Base-by-base conservation (phyloP, 164 flowering plant species). In the Tetracentron sinense region DNA sequence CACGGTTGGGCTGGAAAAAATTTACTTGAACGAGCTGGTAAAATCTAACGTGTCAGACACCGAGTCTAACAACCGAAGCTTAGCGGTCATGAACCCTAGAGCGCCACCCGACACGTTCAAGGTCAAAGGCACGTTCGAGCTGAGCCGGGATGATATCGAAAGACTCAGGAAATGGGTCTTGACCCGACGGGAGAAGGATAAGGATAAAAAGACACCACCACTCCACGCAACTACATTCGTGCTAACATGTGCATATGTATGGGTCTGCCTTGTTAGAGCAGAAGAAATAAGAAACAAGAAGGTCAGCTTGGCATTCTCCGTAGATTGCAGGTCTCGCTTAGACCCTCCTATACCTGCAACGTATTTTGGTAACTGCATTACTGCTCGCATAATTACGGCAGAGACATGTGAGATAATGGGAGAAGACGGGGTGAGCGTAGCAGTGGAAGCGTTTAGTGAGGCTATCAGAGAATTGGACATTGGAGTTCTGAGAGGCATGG, bases 331-430 rank as follows among this genome's bases (percentile, higher is more conserved):
- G 19, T 12, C 59, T 10, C 65, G 78, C 3, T 25, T 76, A 19
- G 60, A 69, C 6, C 78, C 77, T 35, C 33, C 74, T 0, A 20
- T 72, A 0, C 77, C 79, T 0, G 66, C 1, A 0, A 69, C 55
- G 2, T 80, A 73, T 42, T 64, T 78, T 19, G 84, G 84, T 3
- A 80, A 75, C 64, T 75, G 64, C 60, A 17, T 68, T 5, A 26
- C 7, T 7, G 8, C 42, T 22, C 30, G 54, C 0, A 6, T 22
- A n/a, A 23, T 47, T 0, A 7, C 1, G 0, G 69, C 42, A n/a
- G n/a, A n/a, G n/a, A n/a, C 3, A 61, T 15, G 20, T 59, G 56
- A 42, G 17, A 16, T n/a, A n/a, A n/a, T 49, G 35, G 72, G 54
- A 1, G 74, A 70, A 25, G 33, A 72, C 8, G 83, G 81, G 35